A percentile compares a stretch with the other conserved stretches of the same genome.
These are phyloP conservation scores for Botryotinia globosa DNA, from an alignment of 2,329 filamentous ascomycete species.

Conservation along the genomic window DNA sequence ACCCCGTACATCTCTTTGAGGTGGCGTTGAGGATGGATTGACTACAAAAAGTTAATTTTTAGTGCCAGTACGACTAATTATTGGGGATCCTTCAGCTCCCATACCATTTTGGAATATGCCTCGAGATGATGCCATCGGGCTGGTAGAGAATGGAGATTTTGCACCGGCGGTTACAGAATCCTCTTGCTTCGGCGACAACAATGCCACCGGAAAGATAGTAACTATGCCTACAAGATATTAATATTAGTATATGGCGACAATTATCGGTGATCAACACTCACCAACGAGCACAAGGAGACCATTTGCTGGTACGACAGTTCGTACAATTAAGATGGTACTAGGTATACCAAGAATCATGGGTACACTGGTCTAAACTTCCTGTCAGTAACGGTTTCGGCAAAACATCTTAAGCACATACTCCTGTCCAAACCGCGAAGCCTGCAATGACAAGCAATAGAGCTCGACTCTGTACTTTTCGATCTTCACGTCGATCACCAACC, in stretches of 20 bases:
- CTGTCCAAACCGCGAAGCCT: constrained; percentile 37
- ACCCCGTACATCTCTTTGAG: constrained; percentile 25
- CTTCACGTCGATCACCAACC: constrained; percentile 26
- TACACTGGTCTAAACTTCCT: constrained; percentile 32
- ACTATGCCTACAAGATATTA: constrained; percentile 29
- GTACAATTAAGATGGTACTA: constrained; percentile 32
- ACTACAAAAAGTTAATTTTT: constrained; percentile 37
- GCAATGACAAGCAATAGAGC: constrained; percentile 32
- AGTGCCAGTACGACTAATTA: constrained; percentile 28
- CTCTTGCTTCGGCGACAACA: constrained; percentile 30
- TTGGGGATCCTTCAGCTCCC: constrained; percentile 32
- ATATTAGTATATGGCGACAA: not conserved
- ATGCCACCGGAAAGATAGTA: constrained; percentile 30
- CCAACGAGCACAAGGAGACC: constrained; percentile 37
- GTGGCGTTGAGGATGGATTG: constrained; percentile 35
- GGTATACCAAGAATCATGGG: constrained; percentile 37
- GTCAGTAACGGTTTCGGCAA: constrained; percentile 24
- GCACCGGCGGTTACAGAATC: constrained; percentile 35
- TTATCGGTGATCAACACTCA: constrained; percentile 23
- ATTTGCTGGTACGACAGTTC: constrained; percentile 36
- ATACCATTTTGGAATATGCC: constrained; percentile 27
- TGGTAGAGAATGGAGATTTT: constrained; percentile 35
- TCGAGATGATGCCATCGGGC: constrained; percentile 27
- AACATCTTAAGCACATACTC: constrained; percentile 25
- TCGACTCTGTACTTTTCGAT: constrained; percentile 30